These are phyloP conservation scores for Moniliella sp. DNA, from an alignment of 1,284 basidiomycete genomes.

Conservation along the genomic window DNA sequence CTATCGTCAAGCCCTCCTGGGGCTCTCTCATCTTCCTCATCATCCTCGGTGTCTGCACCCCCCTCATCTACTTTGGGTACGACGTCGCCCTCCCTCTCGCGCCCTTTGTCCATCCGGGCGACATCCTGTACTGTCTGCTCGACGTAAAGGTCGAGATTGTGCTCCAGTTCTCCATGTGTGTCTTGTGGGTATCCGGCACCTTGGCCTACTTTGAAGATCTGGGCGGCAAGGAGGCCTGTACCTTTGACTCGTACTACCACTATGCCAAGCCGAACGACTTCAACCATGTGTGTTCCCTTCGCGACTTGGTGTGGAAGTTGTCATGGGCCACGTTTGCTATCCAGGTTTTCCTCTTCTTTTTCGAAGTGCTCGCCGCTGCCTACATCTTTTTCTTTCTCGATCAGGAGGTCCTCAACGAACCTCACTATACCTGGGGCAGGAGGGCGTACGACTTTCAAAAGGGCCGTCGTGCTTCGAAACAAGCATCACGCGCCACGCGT, in stretches of 20 bases:
- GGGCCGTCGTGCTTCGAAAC: neutral
- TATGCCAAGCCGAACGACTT: slow-evolving; percentile 33
- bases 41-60: slow-evolving; percentile 19
- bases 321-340: slow-evolving; percentile 34
- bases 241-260: slow-evolving; percentile 27
- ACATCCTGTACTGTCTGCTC: slow-evolving; percentile 26
- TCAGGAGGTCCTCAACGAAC: slow-evolving; percentile 39
- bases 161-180: slow-evolving; percentile 28
- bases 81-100: slow-evolving; percentile 31
- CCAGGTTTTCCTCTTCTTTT: slow-evolving; percentile 19
- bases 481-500: neutral
- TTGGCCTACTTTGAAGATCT: slow-evolving; percentile 32
- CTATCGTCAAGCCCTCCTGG: slow-evolving; percentile 34
- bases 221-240: slow-evolving; percentile 32
- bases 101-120: slow-evolving; percentile 28
- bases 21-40: slow-evolving; percentile 34
- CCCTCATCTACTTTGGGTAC: slow-evolving; percentile 33
- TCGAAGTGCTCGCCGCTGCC: slow-evolving; percentile 15
- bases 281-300: slow-evolving; percentile 29
- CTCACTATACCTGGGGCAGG: slow-evolving; percentile 27
- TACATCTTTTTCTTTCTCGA: slow-evolving; percentile 35
- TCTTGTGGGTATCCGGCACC: slow-evolving; percentile 34
- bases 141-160: slow-evolving; percentile 32
- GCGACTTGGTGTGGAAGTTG: slow-evolving; percentile 30
- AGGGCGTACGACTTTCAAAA: slow-evolving; percentile 23